phyloP scores from a whole-genome alignment of 2,329 filamentous ascomycete genomes.

The Monosporascus cannonballus region DNA sequence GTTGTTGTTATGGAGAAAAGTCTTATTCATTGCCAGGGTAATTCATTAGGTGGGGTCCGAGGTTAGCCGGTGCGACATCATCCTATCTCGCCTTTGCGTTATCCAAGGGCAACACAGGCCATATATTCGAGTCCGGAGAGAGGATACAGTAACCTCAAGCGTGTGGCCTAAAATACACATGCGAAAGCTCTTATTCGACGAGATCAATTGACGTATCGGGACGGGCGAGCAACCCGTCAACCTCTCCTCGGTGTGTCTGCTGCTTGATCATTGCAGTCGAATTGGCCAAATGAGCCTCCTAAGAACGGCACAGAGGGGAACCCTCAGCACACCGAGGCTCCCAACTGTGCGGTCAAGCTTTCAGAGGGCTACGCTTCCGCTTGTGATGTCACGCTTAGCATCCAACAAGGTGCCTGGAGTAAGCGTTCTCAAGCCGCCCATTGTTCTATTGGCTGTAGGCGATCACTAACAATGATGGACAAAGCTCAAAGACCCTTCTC shows the following conservation, averaged over 20 bases:
- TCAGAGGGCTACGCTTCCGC: slow-evolving; percentile 22
- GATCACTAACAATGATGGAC: not conserved
- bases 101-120: too few relatives aligned
- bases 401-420: slow-evolving; percentile 20
- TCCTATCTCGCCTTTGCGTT: too few relatives aligned
- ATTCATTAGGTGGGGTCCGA: too few relatives aligned
- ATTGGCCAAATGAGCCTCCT: slow-evolving; percentile 22
- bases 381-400: slow-evolving; percentile 20
- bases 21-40: too few relatives aligned
- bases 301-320: slow-evolving; percentile 17
- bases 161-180: too few relatives aligned
- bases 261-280: not conserved
- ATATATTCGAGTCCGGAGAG: too few relatives aligned
- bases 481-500: slow-evolving; percentile 69
- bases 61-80: too few relatives aligned
- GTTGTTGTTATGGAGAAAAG: too few relatives aligned
- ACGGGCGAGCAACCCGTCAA: not conserved
- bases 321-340: slow-evolving; percentile 15
- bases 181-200: too few relatives aligned
- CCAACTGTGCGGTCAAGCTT: slow-evolving; percentile 20
- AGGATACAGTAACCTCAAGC: too few relatives aligned
- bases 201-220: not conserved
- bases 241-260: not conserved
- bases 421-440: slow-evolving; percentile 1
- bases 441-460: not conserved